Base-by-base conservation (phyloP, 768 basidiomycete species). In the Phaffia australis region DNA sequence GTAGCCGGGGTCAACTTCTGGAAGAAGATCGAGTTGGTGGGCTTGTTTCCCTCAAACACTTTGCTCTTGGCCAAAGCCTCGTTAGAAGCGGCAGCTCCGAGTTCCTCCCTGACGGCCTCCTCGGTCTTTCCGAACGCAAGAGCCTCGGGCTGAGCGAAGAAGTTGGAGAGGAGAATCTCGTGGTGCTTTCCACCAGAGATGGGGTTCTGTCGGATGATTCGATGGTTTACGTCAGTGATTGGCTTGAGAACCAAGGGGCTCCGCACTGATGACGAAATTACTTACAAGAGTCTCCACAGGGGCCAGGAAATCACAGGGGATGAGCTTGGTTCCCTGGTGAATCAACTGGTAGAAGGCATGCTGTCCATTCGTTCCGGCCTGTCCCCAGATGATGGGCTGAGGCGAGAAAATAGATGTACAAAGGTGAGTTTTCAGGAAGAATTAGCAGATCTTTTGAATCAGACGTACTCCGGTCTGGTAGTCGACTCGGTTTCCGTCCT, bases 351-450 rank as follows among this genome's bases (percentile, higher is more conserved):
- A 99, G 83, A 99, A 98, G 11, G 95, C 97, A 80, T 99, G 95
- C 66, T 63, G 49, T 65, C 94, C 95, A 78, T 98, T 98, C 49
- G 95, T 98, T 52, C 94, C 95, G 0, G 89, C 86, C 14, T 93
- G 93, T 71, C 94, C 95, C 95, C 95, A 99, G 77, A 98, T 88
- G 79, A 99, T 98, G 18, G 95, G 94, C 86, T 92, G 71, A 16
- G 48, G 16, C 1, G 30, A 27, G 9, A n/a, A 19, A n/a, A 65
- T 35, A 27, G 56, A 57, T 58, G 21, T 23, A 48, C 62, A 29
- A 48, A 3, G 7, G 49, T 5, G 11, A 18, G 30, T 42, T 11
- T 27, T 65, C 8, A 64, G 64, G 27, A 16, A 21, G 3, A 29
- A 60, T 14, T 58, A 63, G 50, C 50, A 51, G 29, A 23, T 19